Conservation (phyloP, 2,329 filamentous ascomycete genomes). For the Sporothrix humicola region DNA sequence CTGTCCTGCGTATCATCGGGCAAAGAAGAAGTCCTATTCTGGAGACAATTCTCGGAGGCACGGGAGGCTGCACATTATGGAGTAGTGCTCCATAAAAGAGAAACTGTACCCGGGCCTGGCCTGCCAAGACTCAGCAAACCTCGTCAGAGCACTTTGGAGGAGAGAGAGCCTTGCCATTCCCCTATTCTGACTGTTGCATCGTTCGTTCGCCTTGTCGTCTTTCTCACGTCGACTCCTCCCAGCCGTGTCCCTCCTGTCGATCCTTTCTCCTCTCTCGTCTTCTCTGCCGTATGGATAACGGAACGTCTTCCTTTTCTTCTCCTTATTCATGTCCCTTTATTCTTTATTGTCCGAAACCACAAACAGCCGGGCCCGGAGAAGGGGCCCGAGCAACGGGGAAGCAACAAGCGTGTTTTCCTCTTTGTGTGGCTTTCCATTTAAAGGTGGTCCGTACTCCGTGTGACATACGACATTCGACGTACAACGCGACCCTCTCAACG, state of each 20-base stretch:
- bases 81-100: no score
- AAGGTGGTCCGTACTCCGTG: background rate
- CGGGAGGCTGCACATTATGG: no score
- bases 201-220: background rate
- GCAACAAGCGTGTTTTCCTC: background rate
- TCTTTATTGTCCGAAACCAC: slow-evolving; percentile 10
- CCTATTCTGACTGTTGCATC: background rate
- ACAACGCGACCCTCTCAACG: background rate
- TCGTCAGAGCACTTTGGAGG: no score
- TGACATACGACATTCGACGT: background rate
- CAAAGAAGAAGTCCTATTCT: background rate
- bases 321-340: no score
- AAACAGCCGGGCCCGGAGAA: slow-evolving; percentile 12
- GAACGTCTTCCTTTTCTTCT: background rate
- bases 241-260: background rate
- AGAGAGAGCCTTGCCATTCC: background rate
- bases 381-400: slow-evolving; percentile 25
- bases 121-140: no score
- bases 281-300: background rate
- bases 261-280: background rate
- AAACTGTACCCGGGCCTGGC: no score
- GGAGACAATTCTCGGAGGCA: no score
- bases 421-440: background rate
- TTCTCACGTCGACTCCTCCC: background rate
- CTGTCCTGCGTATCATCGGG: background rate